phyloP scores from a whole-genome alignment of 768 basidiomycete genomes.

The Clitopilus passeckerianus region DNA sequence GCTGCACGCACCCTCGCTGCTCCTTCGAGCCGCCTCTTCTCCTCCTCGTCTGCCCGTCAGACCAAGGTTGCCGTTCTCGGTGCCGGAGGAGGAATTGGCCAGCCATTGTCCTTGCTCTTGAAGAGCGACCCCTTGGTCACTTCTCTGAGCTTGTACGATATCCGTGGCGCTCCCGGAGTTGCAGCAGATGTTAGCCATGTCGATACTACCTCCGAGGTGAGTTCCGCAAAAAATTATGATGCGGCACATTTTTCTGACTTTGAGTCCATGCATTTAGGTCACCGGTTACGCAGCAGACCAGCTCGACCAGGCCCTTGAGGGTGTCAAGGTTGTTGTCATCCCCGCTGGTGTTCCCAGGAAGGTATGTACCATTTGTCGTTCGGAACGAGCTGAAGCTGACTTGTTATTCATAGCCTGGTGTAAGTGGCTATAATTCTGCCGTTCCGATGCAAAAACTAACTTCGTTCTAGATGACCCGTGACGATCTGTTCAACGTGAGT shows the following conservation, averaged over 20 bases:
- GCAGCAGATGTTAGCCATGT: conserved; percentile 97
- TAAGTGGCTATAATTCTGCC: conserved; percentile 37
- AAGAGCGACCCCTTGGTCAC: conserved; percentile 90
- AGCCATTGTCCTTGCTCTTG: conserved; percentile 90
- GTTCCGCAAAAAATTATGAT: conserved; percentile 22
- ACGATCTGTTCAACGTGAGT: conserved; percentile 91
- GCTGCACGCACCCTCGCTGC: conserved; percentile 52
- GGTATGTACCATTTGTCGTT: conserved; percentile 39
- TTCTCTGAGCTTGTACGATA: conserved; percentile 86
- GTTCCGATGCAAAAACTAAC: conserved; percentile 19
- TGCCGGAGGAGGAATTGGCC: conserved; percentile 98
- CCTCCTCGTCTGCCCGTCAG: conserved; percentile 62
- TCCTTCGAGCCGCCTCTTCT: conserved; percentile 64
- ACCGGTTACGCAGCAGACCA: conserved; percentile 79
- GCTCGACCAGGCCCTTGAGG: conserved; percentile 86
- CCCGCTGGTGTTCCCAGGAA: conserved; percentile 99
- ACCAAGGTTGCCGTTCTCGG: conserved; percentile 96
- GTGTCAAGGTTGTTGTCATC: conserved; percentile 90
- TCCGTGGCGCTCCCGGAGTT: conserved; percentile 93
- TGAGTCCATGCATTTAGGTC: conserved; percentile 42
- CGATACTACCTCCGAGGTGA: conserved; percentile 76
- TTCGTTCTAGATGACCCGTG: conserved; percentile 79
- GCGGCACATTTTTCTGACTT: conserved; percentile 1
- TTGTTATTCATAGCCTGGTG: conserved; percentile 60
- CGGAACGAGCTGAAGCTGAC: conserved; percentile 14